Percentiles rank a stretch among this genome's conserved stretches.
Conservation (phyloP, 108 stramenopile genomes). For the Cyclotella sp. region DNA sequence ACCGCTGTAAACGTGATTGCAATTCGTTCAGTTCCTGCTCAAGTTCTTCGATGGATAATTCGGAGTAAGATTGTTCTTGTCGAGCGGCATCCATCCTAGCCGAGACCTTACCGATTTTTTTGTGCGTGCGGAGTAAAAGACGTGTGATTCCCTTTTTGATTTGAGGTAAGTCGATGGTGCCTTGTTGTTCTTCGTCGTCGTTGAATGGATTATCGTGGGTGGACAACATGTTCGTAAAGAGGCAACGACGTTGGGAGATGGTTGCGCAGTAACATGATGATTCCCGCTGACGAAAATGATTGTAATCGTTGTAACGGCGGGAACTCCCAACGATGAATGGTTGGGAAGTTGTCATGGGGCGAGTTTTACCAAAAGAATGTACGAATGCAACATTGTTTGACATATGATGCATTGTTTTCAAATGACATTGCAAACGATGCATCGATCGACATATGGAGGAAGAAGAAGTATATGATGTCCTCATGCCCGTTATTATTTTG, state of each 20-base stretch:
- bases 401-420: background rate
- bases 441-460: background rate
- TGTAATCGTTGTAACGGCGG: too few relatives aligned
- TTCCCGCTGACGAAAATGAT: background rate
- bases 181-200: background rate
- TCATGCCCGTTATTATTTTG: background rate
- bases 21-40: constrained; percentile 59
- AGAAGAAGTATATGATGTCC: background rate
- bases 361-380: background rate
- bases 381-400: background rate
- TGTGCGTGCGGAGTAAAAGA: constrained; percentile 70
- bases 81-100: constrained; percentile 61
- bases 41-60: background rate
- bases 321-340: background rate
- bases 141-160: constrained; percentile 78
- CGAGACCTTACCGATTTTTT: constrained; percentile 83
- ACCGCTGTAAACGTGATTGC: constrained; percentile 53
- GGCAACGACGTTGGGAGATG: background rate
- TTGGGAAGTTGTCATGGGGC: background rate
- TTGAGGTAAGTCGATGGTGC: constrained; percentile 51
- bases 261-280: background rate
- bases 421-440: background rate
- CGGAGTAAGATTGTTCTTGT: constrained; percentile 70
- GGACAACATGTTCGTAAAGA: background rate
- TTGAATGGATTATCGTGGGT: background rate